Evolutionary conservation across 2,329 filamentous ascomycete species (phyloP).

Genomic region (Sordariomycetes sp.): DNA sequence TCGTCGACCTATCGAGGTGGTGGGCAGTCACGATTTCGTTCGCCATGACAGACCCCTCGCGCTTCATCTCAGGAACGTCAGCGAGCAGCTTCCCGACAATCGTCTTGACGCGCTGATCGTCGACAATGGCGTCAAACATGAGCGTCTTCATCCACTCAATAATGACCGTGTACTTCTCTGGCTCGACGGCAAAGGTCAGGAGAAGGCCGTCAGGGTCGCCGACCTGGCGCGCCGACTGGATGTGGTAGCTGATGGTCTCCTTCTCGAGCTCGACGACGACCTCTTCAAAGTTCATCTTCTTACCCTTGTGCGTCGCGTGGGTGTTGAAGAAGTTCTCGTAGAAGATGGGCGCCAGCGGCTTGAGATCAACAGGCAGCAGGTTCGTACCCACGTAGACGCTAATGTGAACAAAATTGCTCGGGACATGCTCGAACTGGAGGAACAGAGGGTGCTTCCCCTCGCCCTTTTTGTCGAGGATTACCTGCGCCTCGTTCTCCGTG

Average conservation of each 20-base stretch:
- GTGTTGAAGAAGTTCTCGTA: slow-evolving; percentile 91
- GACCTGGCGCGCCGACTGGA: slow-evolving; percentile 54
- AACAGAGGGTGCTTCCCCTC: slow-evolving; percentile 59
- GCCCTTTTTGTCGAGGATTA: slow-evolving; percentile 57
- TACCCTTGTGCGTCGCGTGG: slow-evolving; percentile 64
- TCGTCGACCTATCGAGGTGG: slow-evolving; percentile 64
- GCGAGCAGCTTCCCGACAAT: slow-evolving; percentile 69
- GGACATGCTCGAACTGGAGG: slow-evolving; percentile 92
- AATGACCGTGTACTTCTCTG: slow-evolving; percentile 70
- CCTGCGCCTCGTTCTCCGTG: slow-evolving; percentile 57
- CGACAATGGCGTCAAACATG: slow-evolving; percentile 82
- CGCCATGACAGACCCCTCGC: slow-evolving; percentile 61
- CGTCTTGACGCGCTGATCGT: slow-evolving; percentile 51
- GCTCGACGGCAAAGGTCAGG: slow-evolving; percentile 75
- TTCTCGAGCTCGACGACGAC: slow-evolving; percentile 84
- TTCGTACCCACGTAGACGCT: slow-evolving; percentile 69
- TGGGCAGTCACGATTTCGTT: slow-evolving; percentile 60
- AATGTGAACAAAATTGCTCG: slow-evolving; percentile 83
- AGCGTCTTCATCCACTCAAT: slow-evolving; percentile 77
- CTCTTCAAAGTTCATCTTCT: slow-evolving; percentile 75
- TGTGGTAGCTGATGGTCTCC: slow-evolving; percentile 74
- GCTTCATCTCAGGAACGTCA: slow-evolving; percentile 85
- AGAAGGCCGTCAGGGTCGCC: slow-evolving; percentile 72
- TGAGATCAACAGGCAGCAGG: slow-evolving; percentile 64
- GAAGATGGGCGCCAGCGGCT: slow-evolving; percentile 75